Base-by-base conservation (phyloP, 2,329 filamentous ascomycete genomes). In the Lasiodiplodia theobromae region DNA sequence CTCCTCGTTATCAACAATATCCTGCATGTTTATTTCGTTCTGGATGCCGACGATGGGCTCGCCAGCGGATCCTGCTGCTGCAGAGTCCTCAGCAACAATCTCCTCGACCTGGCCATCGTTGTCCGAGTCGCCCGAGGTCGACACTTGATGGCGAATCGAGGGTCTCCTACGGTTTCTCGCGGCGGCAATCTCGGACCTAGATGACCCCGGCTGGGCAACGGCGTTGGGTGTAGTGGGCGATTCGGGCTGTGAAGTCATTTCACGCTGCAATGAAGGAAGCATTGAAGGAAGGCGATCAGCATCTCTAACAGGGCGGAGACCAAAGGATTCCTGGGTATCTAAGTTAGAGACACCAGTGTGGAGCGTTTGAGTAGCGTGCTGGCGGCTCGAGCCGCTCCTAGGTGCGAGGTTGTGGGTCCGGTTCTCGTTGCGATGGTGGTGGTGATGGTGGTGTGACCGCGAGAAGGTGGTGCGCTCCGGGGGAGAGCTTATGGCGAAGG, bases 101-200 rank as follows among this genome's bases (percentile, higher is more conserved):
- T 95, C 94, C 71, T 98, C 95, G 12, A 90, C 89, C 75, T 93
- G 93, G 71, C 91, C 86, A 77, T 97, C 95, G 75, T 79, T 69
- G 63, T 98, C 94, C 8, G 90, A 89, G 72, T 97, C 95, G 6
- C 89, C 92, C n/a, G 92, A 96, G 62, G 86, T 86, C 21, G 95
- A 97, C 71, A 91, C 88, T 76, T 97, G 94, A 75, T 97, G 95
- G 69, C 93, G 89, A 73, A 97, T 96, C 0, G 93, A 94, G 40
- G 94, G 93, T 44, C 94, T 88, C 74, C 92, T 86, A 64, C 91
- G 86, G 21, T 87, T 83, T 69, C 89, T 85, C 54, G 82, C 81
- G 4, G 84, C 82, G 2, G 86, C 84, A 2, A 85, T 85, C 25
- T 85, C 69, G 12, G 64, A 38, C 49, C 65, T 51, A 31, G 68